These are phyloP conservation scores for Stagonosporopsis tanaceti DNA, from an alignment of 2,329 filamentous ascomycete species.

Conservation along the genomic window DNA sequence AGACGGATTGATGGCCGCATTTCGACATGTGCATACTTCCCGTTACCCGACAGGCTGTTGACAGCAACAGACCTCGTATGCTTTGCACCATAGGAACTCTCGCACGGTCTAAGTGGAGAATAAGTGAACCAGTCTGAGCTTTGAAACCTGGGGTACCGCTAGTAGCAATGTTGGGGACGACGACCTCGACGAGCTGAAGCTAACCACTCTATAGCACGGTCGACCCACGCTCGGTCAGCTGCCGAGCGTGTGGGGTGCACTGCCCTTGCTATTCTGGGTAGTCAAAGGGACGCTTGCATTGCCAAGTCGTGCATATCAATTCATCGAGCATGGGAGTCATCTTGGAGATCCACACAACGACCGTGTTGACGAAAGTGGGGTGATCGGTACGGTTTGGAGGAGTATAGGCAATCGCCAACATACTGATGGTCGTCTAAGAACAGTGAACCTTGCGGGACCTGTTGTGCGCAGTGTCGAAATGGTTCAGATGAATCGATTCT, in stretches of 20 bases:
- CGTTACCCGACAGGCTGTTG: not conserved
- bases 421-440: not conserved
- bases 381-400: not conserved
- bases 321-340: not conserved
- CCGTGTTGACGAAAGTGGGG: not conserved
- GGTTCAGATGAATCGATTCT: not conserved
- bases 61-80: not conserved
- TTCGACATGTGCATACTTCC: not conserved
- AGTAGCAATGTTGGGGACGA: constrained; percentile 19
- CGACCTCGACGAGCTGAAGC: not conserved
- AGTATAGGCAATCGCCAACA: not conserved
- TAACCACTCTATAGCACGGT: not conserved
- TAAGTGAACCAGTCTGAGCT: constrained; percentile 7
- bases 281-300: constrained; percentile 1
- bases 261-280: constrained; percentile 1
- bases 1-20: not conserved
- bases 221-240: constrained; percentile 6
- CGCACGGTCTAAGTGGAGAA: not conserved
- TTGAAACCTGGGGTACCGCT: constrained; percentile 14
- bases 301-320: constrained; percentile 14
- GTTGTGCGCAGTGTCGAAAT: not conserved
- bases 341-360: constrained; percentile 7
- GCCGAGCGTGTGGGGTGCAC: constrained; percentile 8
- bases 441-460: not conserved
- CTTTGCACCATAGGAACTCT: not conserved